A percentile compares a stretch with the other conserved stretches of the same genome.
Conservation (phyloP, 768 basidiomycete species). For the Psilocybe cubensis region DNA sequence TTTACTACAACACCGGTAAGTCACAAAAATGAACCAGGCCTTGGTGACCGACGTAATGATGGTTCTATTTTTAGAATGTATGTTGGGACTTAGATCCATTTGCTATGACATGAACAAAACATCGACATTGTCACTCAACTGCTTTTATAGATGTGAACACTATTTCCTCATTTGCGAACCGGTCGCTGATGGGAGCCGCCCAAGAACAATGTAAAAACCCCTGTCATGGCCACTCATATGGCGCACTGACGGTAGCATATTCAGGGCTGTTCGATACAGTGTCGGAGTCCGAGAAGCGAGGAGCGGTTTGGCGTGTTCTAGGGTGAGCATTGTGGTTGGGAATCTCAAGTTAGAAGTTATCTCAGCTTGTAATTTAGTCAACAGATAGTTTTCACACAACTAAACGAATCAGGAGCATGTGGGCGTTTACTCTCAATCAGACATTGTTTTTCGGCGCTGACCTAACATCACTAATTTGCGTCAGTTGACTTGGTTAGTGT, state of each 20-base stretch:
- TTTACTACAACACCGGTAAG: conserved; percentile 55
- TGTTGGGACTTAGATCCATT: background rate
- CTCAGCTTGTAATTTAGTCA: conserved; percentile 35
- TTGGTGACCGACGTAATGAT: background rate
- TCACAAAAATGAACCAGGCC: background rate
- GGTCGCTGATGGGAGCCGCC: conserved; percentile 56
- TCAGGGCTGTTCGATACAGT: conserved; percentile 54
- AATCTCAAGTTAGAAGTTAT: background rate
- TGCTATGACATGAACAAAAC: background rate
- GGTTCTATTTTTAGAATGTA: conserved; percentile 14
- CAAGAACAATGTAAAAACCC: conserved; percentile 54
- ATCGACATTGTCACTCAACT: conserved; percentile 2
- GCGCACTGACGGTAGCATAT: background rate
- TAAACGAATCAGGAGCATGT: conserved; percentile 42
- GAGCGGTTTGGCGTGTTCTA: conserved; percentile 57
- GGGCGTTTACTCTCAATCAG: conserved; percentile 15
- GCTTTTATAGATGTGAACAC: conserved; percentile 45
- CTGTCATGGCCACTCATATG: background rate
- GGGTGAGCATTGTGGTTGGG: conserved; percentile 35
- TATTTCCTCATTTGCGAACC: conserved; percentile 42
- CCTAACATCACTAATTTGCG: background rate
- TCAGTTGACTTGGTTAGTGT: conserved; percentile 22
- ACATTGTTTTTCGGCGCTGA: background rate
- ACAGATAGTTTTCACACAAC: conserved; percentile 58
- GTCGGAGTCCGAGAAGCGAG: conserved; percentile 45